phyloP scores from a whole-genome alignment of 192 early-diverging fungal genomes.

The Gaertneriomyces semiglobifer region DNA sequence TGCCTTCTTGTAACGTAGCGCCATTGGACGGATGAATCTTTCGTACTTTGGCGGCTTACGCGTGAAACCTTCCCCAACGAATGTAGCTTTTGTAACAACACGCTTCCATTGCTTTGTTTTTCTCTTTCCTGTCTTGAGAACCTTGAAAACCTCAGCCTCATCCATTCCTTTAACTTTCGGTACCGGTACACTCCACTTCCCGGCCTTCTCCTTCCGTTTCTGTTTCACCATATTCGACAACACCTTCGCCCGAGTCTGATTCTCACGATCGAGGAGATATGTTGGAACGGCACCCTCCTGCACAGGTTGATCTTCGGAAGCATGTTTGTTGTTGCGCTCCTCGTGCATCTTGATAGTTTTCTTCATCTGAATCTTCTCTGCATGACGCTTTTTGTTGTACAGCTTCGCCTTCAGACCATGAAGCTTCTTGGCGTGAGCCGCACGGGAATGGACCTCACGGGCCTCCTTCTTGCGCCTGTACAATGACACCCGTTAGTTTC shows the following conservation, averaged over 20 bases:
- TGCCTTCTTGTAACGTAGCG: constrained; percentile 96
- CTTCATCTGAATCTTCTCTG: constrained; percentile 99
- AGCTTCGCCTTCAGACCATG: constrained; percentile 97
- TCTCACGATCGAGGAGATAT: constrained; percentile 97
- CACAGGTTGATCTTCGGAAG: constrained; percentile 79
- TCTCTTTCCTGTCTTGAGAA: constrained; percentile 90
- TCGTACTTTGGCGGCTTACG: constrained; percentile 99
- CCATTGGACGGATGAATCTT: constrained; percentile 96
- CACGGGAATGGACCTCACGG: constrained; percentile 84
- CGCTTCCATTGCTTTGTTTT: constrained; percentile 97
- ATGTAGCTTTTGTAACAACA: constrained; percentile 97
- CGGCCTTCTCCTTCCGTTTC: constrained; percentile 99
- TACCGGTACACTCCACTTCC: constrained; percentile 92
- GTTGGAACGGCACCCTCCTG: constrained; percentile 95
- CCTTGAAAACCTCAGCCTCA: constrained; percentile 99
- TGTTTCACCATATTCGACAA: constrained; percentile 99
- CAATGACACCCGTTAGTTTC: background rate
- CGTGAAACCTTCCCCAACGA: constrained; percentile 99
- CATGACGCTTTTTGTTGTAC: constrained; percentile 96
- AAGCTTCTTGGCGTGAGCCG: constrained; percentile 94
- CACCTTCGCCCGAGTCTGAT: constrained; percentile 93
- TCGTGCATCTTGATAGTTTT: constrained; percentile 99
- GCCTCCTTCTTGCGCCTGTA: constrained; percentile 91
- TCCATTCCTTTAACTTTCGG: constrained; percentile 98
- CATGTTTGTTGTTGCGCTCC: constrained; percentile 93